Percentiles rank a stretch among this genome's conserved stretches.
These are phyloP conservation scores for Amanita rubescens DNA, from an alignment of 768 basidiomycete genomes.

Conservation along the genomic window DNA sequence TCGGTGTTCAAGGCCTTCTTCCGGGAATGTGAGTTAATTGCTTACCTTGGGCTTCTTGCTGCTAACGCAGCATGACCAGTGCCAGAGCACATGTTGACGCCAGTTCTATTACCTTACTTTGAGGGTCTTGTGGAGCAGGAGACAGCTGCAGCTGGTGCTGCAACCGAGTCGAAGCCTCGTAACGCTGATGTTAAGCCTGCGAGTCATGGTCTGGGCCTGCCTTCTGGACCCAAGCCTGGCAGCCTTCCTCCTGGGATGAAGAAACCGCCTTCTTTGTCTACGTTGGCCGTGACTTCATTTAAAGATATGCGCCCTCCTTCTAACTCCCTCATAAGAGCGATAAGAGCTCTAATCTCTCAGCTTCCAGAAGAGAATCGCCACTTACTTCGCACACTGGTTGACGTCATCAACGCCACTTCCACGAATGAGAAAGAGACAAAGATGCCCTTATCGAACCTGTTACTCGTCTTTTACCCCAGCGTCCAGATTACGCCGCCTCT, in stretches of 20 bases:
- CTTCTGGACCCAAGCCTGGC: constrained; percentile 31
- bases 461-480: constrained; percentile 85
- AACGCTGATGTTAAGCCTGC: constrained; percentile 13
- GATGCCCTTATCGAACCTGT: constrained; percentile 88
- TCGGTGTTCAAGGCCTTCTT: constrained; percentile 90
- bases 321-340: constrained; percentile 42
- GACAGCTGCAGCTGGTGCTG: constrained; percentile 28
- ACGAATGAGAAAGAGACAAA: constrained; percentile 65
- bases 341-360: constrained; percentile 56
- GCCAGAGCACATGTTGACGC: constrained; percentile 80
- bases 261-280: constrained; percentile 76
- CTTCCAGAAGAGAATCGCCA: constrained; percentile 80
- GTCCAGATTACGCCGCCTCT: constrained; percentile 72
- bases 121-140: constrained; percentile 67
- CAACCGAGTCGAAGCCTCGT: constrained; percentile 16
- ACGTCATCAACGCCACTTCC: constrained; percentile 73
- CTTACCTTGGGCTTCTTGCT: background rate
- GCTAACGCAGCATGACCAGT: constrained; percentile 37
- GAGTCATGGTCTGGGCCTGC: constrained; percentile 24
- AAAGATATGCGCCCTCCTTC: constrained; percentile 56
- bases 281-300: constrained; percentile 67
- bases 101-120: constrained; percentile 62
- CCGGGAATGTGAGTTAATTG: constrained; percentile 69
- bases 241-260: constrained; percentile 34
- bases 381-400: constrained; percentile 73